Conservation (phyloP, 768 basidiomycete genomes). For the Basidioascus undulatus region DNA sequence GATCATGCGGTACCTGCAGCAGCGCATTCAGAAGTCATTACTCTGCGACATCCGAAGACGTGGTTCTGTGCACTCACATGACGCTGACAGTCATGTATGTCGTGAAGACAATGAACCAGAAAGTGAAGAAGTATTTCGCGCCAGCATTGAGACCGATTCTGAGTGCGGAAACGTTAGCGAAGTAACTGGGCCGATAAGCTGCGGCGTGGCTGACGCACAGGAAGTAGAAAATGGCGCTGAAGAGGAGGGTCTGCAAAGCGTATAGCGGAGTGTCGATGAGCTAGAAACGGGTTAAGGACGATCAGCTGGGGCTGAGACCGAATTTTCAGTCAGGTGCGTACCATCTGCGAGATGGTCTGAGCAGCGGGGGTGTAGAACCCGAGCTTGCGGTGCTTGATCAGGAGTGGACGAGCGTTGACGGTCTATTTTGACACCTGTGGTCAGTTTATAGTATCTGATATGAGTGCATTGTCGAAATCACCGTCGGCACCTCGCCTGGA, state of each 20-base stretch:
- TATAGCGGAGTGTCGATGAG: slow-evolving; percentile 5
- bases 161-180: too few relatives aligned
- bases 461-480: too few relatives aligned
- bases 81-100: not conserved
- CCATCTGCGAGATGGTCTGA: not conserved
- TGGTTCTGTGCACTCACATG: too few relatives aligned
- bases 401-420: not conserved
- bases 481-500: slow-evolving; percentile 4
- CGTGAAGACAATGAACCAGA: slow-evolving; percentile 1
- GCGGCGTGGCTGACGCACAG: too few relatives aligned
- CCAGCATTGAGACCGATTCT: not conserved
- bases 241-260: slow-evolving; percentile 3
- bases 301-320: not conserved
- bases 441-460: too few relatives aligned
- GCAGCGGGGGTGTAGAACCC: slow-evolving; percentile 8
- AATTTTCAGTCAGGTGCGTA: not conserved
- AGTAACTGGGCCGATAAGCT: too few relatives aligned
- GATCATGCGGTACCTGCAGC: slow-evolving; percentile 6
- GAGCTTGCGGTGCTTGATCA: slow-evolving; percentile 5
- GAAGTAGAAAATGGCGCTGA: not conserved
- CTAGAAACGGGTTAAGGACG: too few relatives aligned
- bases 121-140: not conserved
- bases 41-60: too few relatives aligned
- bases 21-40: too few relatives aligned
- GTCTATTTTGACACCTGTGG: too few relatives aligned